Evolutionary conservation across 2,329 filamentous ascomycete species (phyloP).

Genomic region (Ceratocystiopsis sp.): DNA sequence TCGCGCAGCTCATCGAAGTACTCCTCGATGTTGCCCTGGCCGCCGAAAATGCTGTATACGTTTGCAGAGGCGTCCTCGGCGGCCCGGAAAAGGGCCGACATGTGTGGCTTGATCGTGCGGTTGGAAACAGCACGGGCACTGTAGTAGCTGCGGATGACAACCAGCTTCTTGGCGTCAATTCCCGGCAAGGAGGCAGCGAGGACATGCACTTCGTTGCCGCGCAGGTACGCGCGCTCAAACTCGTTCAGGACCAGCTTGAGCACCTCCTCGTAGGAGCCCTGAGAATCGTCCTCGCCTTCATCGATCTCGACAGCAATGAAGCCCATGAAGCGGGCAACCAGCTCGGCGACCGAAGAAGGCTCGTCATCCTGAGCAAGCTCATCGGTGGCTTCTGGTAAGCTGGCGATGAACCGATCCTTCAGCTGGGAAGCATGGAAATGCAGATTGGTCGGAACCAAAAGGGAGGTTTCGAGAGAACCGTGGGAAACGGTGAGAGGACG

Average conservation of each 20-base stretch:
- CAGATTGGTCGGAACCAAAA: conserved; percentile 84
- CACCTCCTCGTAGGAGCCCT: conserved; percentile 81
- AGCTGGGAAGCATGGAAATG: conserved; percentile 94
- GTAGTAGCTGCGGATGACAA: conserved; percentile 84
- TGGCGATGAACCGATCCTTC: conserved; percentile 75
- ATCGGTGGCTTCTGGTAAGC: conserved; percentile 79
- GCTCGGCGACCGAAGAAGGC: conserved; percentile 85
- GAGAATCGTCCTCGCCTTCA: conserved; percentile 75
- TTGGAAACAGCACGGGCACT: conserved; percentile 69
- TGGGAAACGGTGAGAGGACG: conserved; percentile 82
- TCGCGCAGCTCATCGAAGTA: conserved; percentile 96
- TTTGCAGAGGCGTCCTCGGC: conserved; percentile 68
- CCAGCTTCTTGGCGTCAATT: conserved; percentile 81
- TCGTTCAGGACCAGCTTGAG: conserved; percentile 86
- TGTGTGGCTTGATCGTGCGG: conserved; percentile 75
- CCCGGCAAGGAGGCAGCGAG: conserved; percentile 72
- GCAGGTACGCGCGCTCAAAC: conserved; percentile 88
- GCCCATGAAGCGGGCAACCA: conserved; percentile 86
- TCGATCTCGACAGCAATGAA: conserved; percentile 81
- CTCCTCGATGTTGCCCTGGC: conserved; percentile 97
- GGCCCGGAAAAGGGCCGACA: conserved; percentile 82
- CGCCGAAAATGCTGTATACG: conserved; percentile 89
- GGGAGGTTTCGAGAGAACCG: conserved; percentile 89
- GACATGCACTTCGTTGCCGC: conserved; percentile 91
- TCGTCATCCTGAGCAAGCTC: conserved; percentile 97